phyloP scores from a whole-genome alignment of 2,329 filamentous ascomycete genomes.

The Verticillium dahliae region DNA sequence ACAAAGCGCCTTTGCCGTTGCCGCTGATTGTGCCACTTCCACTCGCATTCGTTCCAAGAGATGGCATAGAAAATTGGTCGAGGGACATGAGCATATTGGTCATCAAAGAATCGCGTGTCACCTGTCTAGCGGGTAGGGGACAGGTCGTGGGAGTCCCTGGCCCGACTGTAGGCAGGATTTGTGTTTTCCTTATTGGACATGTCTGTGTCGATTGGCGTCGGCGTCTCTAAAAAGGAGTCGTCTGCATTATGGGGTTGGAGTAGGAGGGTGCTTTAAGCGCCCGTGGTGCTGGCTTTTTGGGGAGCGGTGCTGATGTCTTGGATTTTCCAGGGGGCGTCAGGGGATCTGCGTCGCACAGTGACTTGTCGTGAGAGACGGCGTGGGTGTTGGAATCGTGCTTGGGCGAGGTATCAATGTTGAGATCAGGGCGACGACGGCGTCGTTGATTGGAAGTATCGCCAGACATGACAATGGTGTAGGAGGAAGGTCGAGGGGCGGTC shows the following conservation, averaged over 20 bases:
- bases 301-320: slow-evolving; percentile 4
- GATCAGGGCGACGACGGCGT: slow-evolving; percentile 13
- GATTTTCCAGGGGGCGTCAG: slow-evolving; percentile 8
- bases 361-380: slow-evolving; percentile 2
- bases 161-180: slow-evolving; percentile 18
- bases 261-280: slow-evolving; percentile 20
- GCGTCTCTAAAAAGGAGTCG: slow-evolving; percentile 30
- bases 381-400: background rate
- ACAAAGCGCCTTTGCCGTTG: background rate
- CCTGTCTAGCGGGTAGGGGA: slow-evolving; percentile 68
- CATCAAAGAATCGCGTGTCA: slow-evolving; percentile 84
- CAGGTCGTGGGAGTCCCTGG: slow-evolving; percentile 74
- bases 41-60: slow-evolving; percentile 15
- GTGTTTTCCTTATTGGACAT: slow-evolving; percentile 22
- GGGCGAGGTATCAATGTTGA: slow-evolving; percentile 13
- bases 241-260: slow-evolving; percentile 18
- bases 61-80: slow-evolving; percentile 63
- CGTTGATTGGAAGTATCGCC: slow-evolving; percentile 8
- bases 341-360: slow-evolving; percentile 3
- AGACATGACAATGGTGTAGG: background rate
- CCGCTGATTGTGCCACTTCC: background rate
- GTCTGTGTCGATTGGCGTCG: slow-evolving; percentile 29
- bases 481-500: background rate
- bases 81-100: slow-evolving; percentile 93
- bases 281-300: slow-evolving; percentile 18